Percentiles rank a stretch among this genome's conserved stretches.
These are phyloP conservation scores for Luzula sylvatica DNA, from an alignment of 176 grass and related monocot species.

Conservation along the genomic window DNA sequence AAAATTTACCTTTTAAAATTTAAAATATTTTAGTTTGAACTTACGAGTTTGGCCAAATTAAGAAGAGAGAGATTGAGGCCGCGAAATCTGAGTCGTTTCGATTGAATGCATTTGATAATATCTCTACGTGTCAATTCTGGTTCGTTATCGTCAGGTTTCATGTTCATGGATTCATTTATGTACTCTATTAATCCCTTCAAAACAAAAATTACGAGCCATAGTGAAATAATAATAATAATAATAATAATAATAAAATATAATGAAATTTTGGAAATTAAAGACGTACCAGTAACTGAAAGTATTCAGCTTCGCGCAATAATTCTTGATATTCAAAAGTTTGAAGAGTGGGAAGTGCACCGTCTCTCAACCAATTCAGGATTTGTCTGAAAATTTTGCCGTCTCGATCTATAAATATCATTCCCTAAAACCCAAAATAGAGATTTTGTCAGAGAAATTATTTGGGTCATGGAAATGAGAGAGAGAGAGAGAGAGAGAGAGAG, in stretches of 20 bases:
- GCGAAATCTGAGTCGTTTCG: constrained; percentile 52
- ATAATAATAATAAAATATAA: neutral
- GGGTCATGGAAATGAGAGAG: neutral
- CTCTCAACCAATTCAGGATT: constrained; percentile 85
- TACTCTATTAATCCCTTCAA: constrained; percentile 38
- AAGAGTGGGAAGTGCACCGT: constrained; percentile 44
- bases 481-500: neutral
- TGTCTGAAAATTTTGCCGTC: constrained; percentile 89
- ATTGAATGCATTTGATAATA: constrained; percentile 57
- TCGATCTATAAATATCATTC: constrained; percentile 78
- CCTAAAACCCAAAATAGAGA: constrained; percentile 34
- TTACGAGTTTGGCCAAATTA: constrained; percentile 87
- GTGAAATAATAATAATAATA: neutral
- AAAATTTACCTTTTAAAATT: neutral
- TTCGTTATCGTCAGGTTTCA: constrained; percentile 22
- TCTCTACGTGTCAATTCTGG: constrained; percentile 36
- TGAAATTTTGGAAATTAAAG: neutral
- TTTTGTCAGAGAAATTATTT: neutral
- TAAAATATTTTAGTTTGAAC: constrained; percentile 3
- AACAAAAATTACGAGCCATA: constrained; percentile 1
- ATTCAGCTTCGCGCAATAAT: constrained; percentile 78
- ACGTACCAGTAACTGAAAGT: constrained; percentile 76
- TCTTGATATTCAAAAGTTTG: constrained; percentile 52
- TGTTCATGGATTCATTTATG: constrained; percentile 24
- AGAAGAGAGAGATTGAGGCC: constrained; percentile 77